Conservation (phyloP, 2,329 filamentous ascomycete species). For the Pseudogymnoascus sp. region DNA sequence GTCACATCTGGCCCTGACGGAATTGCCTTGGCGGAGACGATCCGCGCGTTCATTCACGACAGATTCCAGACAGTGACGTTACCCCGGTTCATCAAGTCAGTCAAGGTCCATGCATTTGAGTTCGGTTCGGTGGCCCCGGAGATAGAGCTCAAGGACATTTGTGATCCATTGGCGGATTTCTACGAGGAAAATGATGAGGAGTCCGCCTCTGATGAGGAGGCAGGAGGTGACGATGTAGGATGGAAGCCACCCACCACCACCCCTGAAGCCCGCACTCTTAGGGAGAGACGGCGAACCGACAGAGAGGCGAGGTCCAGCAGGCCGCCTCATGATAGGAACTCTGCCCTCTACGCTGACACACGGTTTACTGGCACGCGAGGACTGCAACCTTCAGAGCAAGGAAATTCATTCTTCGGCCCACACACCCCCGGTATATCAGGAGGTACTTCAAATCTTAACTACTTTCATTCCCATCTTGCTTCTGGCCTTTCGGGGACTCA, state of each 20-base stretch:
- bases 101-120: slow-evolving; percentile 88
- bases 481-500: slow-evolving; percentile 65
- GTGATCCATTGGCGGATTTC: slow-evolving; percentile 90
- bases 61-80: slow-evolving; percentile 89
- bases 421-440: slow-evolving; percentile 59
- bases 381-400: slow-evolving; percentile 33
- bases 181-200: slow-evolving; percentile 75
- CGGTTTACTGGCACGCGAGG: slow-evolving; percentile 28
- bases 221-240: slow-evolving; percentile 37
- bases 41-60: slow-evolving; percentile 88
- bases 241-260: slow-evolving; percentile 15
- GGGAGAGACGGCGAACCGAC: slow-evolving; percentile 29
- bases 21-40: slow-evolving; percentile 70
- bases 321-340: slow-evolving; percentile 16
- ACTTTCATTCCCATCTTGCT: slow-evolving; percentile 72
- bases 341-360: slow-evolving; percentile 35
- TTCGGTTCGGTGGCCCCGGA: slow-evolving; percentile 78
- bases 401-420: slow-evolving; percentile 50
- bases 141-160: slow-evolving; percentile 92
- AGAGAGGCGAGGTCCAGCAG: slow-evolving; percentile 29
- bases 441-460: slow-evolving; percentile 68
- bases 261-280: slow-evolving; percentile 21
- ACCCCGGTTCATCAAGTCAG: slow-evolving; percentile 92
- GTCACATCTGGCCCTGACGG: slow-evolving; percentile 87
- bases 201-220: slow-evolving; percentile 46